Percentiles rank a stretch among this genome's conserved stretches.
phyloP scores from a whole-genome alignment of 805 yeast species.

The Candida insectorum region DNA sequence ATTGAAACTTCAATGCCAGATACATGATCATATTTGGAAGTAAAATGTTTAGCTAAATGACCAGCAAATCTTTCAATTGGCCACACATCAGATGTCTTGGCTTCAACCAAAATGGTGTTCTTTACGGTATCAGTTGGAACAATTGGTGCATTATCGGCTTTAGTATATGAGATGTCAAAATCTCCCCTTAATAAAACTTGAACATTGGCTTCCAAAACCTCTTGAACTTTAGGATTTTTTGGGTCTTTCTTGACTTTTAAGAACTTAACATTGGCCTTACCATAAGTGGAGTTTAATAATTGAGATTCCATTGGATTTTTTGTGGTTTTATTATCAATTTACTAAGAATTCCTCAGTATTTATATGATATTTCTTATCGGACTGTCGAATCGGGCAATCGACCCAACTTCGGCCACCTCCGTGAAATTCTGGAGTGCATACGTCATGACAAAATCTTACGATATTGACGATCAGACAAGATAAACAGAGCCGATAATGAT shows the following conservation, averaged over 20 bases:
- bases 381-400: too few species aligned
- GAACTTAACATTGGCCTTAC: constrained; percentile 90
- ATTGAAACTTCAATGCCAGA: constrained; percentile 66
- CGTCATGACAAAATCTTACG: too few species aligned
- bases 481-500: too few species aligned
- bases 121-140: constrained; percentile 95
- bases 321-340: constrained; percentile 1
- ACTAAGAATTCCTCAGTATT: too few species aligned
- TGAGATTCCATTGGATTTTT: constrained; percentile 11
- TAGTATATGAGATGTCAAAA: constrained; percentile 76
- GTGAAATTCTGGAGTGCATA: too few species aligned
- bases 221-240: constrained; percentile 67
- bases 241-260: constrained; percentile 83
- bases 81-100: constrained; percentile 80
- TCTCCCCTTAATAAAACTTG: constrained; percentile 71
- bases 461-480: too few species aligned
- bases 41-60: constrained; percentile 76
- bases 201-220: constrained; percentile 83
- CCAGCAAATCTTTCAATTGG: constrained; percentile 91
- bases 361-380: constrained; percentile 4
- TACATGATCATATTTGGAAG: constrained; percentile 72
- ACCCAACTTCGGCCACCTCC: too few species aligned
- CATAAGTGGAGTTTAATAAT: constrained; percentile 62
- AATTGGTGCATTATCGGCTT: constrained; percentile 84
- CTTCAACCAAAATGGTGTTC: constrained; percentile 81